Base-by-base conservation (phyloP, 1,284 basidiomycete species). In the Ustilago hordei region DNA sequence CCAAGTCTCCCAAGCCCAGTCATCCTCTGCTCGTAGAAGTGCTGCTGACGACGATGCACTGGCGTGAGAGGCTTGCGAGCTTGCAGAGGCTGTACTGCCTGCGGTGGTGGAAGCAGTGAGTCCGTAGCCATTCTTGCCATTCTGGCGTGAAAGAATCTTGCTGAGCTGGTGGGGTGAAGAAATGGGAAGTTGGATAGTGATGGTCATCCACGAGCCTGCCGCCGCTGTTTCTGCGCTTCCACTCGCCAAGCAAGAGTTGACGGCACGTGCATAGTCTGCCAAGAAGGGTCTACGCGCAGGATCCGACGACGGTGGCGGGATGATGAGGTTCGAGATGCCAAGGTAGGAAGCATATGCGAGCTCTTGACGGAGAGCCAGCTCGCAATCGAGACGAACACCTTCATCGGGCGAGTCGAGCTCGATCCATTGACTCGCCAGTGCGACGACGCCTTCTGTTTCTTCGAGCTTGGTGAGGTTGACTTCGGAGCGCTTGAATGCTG, bases 331-430 rank as follows among this genome's bases (percentile, higher is more conserved):
- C 32, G 91, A 90, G 28, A 98, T 89, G 75, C 93, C 93, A 68
- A 99, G 90, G 87, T 99, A 98, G 0, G 94, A 91, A 0, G 95
- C 95, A 82, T 96, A 98, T 1, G 93, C 90, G 13, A 98, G 89
- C 87, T 99, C 96, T 87, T 98, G 95, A 73, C 92, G 91, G 13
- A 99, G 89, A 7, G 96, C 96, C 36, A 97, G 92, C 87, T 98
- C 97, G 59, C 95, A 93, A 84, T 99, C 97, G 81, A 96, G 93
- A 53, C 97, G 91, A 67, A 99, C 92, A 88, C 95, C 95, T 84
- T 95, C 94, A 86, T 98, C 95, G 1, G 90, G 88, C 12, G 94
- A 92, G 87, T 99, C 97, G 47, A 99, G 89, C 86, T 98, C 94
- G 12, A 99, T 89, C 97, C 97, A 99, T 68, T 94, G 93, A 15